Evolutionary conservation across 139 green algal genomes (phyloP), one percentile per base, ranked within the genome.

Genomic region (Coelastrella sp.): DNA sequence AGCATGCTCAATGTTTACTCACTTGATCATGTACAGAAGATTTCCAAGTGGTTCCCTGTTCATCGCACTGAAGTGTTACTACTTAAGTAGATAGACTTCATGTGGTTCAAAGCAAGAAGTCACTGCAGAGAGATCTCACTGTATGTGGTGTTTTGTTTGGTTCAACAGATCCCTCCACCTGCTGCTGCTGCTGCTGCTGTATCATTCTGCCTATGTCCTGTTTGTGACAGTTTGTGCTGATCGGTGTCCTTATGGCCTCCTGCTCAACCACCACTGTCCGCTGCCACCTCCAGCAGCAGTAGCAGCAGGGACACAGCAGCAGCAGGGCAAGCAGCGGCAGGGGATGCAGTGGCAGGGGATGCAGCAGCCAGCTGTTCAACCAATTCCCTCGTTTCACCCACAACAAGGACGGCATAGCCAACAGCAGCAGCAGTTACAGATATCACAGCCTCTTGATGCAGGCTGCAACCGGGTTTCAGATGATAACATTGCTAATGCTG

Each of bases 241-340:
- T 43, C 90, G 72, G 30, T 96, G 93, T 62, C 92, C 90, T 0
- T 96, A 90, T 77, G 83, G 40, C 0, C 25, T 90, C 5, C 85
- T 98, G 57, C 90, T 98, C 0, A 73, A 92, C 23, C 63, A 88
- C 25, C 92, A 97, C 83, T 98, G 94, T 89, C 95, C 95, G 2
- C 85, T 98, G 76, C 94, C 92, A 66, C 51, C 68, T 40, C 23
- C 23, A 17, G 50, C 77, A 38, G 57, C 27, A 30, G 40, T 34
- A 45, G 2, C 7, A 23, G 23, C 38, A 60, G 76, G 25, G 32
- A 40, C 37, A 48, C 37, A 48, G 48, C 74, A 60, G 82, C 69
- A n/a, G 62, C 48, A 76, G 81, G 27, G 15, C 9, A 34, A 45
- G 73, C 83, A 72, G 62, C 73, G n/a, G n/a, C n/a, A 41, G 74